Evolutionary conservation across 345 rosid species (phyloP), one percentile per base, ranked within the genome.

Genomic region (Camelina laxa): DNA sequence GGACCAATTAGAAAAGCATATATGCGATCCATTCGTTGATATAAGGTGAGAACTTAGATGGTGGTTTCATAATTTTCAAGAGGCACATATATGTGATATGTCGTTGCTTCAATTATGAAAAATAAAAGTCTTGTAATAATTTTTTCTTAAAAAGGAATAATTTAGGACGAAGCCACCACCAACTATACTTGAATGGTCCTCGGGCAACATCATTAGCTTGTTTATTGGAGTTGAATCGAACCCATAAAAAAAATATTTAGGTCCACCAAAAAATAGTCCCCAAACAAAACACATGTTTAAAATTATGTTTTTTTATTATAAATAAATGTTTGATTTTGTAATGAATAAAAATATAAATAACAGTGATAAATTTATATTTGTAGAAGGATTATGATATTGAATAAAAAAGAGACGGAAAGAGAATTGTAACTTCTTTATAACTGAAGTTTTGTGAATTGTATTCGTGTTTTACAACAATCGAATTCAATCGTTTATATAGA

Each of bases 1-100:
- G 65, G 69, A 69, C 79, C 79, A 61, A 1, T 21, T 35, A 30
- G 13, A 66, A 57, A 57, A 58, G 58, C 60, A 48, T 16, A 36
- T 50, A 70, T 70, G 35, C 63, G 65, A 19, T 31, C 55, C 44
- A 10, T 38, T 44, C 14, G 9, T 11, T 33, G 36, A 45, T 3
- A 24, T 35, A 24, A 12, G 24, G 2, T 54, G 39, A 16, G 6
- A 73, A 73, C 0, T 54, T 20, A 24, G 6, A 73, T 53, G 24
- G 12, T 16, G 53, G 30, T 50, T 9, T 53, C 54, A 53, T 9
- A 24, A 4, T 1, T 15, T 19, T 10, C 64, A 64, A 63, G 36
- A 54, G 57, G 17, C 47, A 45, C 56, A 41, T 42, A 6, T 51
- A 39, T 35, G 20, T 69, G 54, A 56, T 17, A 10, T 3, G 42